phyloP scores from a whole-genome alignment of 192 early-diverging fungal species.

The Coemansia sp. region DNA sequence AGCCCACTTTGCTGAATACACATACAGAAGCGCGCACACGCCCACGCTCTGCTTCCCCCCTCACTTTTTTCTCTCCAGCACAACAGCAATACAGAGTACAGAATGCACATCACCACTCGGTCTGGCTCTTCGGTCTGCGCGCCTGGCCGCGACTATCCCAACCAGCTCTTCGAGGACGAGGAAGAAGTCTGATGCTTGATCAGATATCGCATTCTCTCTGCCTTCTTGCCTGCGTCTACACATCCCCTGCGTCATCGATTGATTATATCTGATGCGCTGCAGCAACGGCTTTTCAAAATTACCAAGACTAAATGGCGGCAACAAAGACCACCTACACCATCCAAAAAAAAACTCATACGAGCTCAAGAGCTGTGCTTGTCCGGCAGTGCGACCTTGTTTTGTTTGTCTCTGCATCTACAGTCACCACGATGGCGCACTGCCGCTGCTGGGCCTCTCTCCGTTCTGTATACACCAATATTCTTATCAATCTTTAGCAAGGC shows the following conservation, averaged over 20 bases:
- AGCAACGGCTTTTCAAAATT: background rate
- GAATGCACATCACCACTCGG: background rate
- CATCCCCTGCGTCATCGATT: background rate
- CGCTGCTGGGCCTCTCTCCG: background rate
- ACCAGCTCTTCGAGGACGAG: slow-evolving; percentile 8
- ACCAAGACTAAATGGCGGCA: background rate
- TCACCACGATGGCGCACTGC: background rate
- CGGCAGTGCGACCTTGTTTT: background rate
- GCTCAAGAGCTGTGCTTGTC: background rate
- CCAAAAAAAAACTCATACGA: background rate
- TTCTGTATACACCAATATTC: slow-evolving; percentile 3
- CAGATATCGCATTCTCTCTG: background rate
- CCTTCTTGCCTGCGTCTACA: background rate
- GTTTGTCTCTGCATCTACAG: slow-evolving; percentile 2
- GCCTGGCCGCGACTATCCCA: slow-evolving; percentile 3
- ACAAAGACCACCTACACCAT: no score
- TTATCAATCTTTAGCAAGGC: background rate
- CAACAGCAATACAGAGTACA: background rate
- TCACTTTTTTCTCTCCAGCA: background rate
- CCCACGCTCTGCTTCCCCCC: no score
- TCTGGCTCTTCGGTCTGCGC: slow-evolving; percentile 7
- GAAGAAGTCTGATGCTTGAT: background rate
- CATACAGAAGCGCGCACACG: no score
- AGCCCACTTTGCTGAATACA: no score
- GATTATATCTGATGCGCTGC: background rate